Evolutionary conservation across 1,284 basidiomycete species (phyloP).

Genomic region (Ganoderma sp.): DNA sequence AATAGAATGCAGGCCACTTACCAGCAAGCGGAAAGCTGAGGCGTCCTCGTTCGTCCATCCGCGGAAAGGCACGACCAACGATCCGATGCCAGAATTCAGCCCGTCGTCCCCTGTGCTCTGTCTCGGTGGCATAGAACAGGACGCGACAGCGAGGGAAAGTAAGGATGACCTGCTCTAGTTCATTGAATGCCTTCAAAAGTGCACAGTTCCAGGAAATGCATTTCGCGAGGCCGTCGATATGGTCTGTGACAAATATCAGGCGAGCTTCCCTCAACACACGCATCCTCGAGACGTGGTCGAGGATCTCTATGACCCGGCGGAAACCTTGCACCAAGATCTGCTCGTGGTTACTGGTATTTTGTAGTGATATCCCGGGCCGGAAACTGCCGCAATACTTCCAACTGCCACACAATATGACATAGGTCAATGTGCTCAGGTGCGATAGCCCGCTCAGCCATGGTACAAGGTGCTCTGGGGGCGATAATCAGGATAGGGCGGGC

Average conservation of each 20-base stretch:
- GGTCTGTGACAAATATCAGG: background rate
- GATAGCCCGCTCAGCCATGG: background rate
- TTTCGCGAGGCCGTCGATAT: background rate
- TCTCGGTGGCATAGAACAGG: background rate
- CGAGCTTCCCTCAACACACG: background rate
- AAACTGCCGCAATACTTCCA: background rate
- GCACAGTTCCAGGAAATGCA: background rate
- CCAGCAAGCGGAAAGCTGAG: background rate
- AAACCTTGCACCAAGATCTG: background rate
- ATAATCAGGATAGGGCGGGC: background rate
- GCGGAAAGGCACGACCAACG: background rate
- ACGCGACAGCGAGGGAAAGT: background rate
- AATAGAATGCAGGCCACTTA: background rate
- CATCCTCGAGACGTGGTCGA: background rate
- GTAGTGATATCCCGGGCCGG: background rate
- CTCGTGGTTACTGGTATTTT: no score
- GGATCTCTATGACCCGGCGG: background rate
- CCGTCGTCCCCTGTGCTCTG: background rate
- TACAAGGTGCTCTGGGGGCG: background rate
- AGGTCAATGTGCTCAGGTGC: background rate
- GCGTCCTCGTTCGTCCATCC: background rate
- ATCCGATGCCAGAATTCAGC: background rate
- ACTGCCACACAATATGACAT: background rate
- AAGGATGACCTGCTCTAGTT: background rate
- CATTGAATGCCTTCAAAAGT: background rate